These are phyloP conservation scores for Avena insularis DNA, from an alignment of 176 grass and related monocot genomes.

Conservation along the genomic window DNA sequence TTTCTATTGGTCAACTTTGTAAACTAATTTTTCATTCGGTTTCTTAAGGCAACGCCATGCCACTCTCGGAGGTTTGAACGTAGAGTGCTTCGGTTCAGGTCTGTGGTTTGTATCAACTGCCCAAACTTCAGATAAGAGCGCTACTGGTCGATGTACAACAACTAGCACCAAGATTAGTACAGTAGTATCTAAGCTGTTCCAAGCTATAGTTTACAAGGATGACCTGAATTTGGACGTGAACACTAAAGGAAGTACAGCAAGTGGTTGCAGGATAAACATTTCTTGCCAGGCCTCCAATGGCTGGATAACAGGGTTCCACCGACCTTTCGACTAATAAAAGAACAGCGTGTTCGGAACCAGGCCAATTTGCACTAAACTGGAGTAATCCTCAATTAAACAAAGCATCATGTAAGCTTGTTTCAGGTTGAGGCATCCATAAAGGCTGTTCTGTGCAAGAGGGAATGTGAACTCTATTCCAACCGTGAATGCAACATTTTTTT, in stretches of 20 bases:
- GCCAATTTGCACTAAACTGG: slow-evolving; percentile 35
- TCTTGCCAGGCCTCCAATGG: slow-evolving; percentile 22
- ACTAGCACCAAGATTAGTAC: background rate
- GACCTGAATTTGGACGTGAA: slow-evolving; percentile 38
- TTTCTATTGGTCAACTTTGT: no score
- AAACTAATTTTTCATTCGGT: background rate
- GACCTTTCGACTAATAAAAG: no score
- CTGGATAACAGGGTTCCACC: no score
- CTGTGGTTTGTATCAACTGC: background rate
- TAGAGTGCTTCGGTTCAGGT: slow-evolving; percentile 1
- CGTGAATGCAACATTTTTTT: background rate
- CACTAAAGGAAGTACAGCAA: slow-evolving; percentile 37
- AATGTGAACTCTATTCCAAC: background rate
- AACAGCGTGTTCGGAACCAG: background rate
- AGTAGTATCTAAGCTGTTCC: background rate
- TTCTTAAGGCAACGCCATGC: background rate
- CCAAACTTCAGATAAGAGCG: background rate
- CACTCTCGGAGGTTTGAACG: background rate
- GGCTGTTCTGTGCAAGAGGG: background rate
- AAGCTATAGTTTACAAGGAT: slow-evolving; percentile 13
- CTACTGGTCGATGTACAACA: slow-evolving; percentile 9
- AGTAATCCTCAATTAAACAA: slow-evolving; percentile 11
- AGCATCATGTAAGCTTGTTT: background rate
- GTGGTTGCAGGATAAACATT: slow-evolving; percentile 14
- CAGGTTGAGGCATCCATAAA: background rate